These are phyloP conservation scores for Macaranga tanarius DNA, from an alignment of 441 rosid species.

Conservation along the genomic window DNA sequence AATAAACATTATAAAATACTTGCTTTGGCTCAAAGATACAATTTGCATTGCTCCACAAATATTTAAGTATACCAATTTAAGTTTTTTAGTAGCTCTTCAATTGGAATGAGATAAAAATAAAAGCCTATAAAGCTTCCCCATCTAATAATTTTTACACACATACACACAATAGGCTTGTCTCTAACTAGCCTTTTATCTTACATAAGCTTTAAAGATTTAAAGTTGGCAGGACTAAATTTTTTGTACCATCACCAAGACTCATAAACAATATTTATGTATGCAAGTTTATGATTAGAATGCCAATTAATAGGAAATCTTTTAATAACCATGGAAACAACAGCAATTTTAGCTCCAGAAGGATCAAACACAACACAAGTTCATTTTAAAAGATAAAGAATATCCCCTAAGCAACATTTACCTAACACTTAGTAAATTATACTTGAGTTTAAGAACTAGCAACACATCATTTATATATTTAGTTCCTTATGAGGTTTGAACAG, in stretches of 20 bases:
- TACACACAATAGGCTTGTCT: neutral
- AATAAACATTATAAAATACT: neutral
- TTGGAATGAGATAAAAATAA: neutral
- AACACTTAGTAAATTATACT: neutral
- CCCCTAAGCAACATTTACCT: neutral
- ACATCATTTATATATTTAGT: neutral
- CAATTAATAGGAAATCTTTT: neutral
- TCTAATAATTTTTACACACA: neutral
- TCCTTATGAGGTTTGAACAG: neutral
- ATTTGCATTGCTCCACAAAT: neutral
- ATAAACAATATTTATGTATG: neutral
- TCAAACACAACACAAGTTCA: neutral
- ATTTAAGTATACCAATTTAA: neutral
- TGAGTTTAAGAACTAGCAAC: neutral
- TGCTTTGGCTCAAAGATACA: neutral
- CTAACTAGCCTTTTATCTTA: neutral
- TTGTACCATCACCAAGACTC: neutral
- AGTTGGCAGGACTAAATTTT: neutral
- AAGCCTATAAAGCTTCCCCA: neutral
- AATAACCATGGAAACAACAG: neutral
- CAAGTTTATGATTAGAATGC: neutral
- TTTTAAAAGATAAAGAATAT: neutral
- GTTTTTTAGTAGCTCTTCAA: neutral
- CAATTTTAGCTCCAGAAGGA: neutral
- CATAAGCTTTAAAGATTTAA: neutral